Conservation (phyloP, 768 basidiomycete genomes). For the Leucocoprinus birnbaumii region DNA sequence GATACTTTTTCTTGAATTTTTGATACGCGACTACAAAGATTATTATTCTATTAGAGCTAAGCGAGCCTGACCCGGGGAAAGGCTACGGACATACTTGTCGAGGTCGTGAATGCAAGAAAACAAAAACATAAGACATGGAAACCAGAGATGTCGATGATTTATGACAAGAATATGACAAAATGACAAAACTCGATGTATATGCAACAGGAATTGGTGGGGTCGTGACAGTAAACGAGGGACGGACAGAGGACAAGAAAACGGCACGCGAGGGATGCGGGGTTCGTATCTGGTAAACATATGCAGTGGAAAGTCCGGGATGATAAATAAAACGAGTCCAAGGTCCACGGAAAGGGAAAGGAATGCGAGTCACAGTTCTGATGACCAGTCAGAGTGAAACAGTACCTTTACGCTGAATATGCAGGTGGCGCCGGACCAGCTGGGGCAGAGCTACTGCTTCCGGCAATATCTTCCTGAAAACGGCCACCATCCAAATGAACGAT, state of each 20-base stretch:
- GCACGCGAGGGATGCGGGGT: no score
- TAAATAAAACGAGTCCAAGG: neutral
- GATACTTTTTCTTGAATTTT: neutral
- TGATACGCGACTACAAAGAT: no score
- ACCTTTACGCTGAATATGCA: constrained; percentile 17
- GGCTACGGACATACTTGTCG: no score
- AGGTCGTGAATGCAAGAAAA: constrained; percentile 3
- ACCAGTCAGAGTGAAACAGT: no score
- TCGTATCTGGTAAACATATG: no score
- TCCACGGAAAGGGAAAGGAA: neutral
- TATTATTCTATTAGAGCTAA: no score
- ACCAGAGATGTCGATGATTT: no score
- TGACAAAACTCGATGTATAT: neutral
- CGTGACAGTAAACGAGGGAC: no score
- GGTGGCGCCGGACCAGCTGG: constrained; percentile 23
- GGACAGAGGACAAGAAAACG: no score
- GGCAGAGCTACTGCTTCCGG: constrained; percentile 6
- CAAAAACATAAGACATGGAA: neutral
- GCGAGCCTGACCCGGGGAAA: no score
- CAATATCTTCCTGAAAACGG: constrained; percentile 22
- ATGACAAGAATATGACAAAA: no score
- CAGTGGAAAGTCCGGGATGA: constrained; percentile 6
- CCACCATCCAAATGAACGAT: constrained; percentile 39
- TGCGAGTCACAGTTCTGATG: neutral
- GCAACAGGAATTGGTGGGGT: neutral